phyloP scores from a whole-genome alignment of 495 filamentous ascomycete species.

The Xanthoparmelia taractica region DNA sequence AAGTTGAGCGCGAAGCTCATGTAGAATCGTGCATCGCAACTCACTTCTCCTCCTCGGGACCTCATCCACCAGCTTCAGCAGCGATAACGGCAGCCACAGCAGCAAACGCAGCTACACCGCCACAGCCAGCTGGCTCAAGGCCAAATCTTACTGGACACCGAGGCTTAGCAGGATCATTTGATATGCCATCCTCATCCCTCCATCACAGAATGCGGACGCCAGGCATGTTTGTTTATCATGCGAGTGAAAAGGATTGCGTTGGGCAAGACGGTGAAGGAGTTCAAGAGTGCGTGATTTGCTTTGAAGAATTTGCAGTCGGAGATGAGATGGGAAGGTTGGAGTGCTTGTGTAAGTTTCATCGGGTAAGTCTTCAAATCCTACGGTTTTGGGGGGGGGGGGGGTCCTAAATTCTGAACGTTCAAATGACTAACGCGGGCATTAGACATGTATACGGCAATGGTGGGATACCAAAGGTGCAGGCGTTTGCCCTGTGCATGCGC shows the following conservation, averaged over 20 bases:
- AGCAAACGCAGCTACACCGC: conserved; percentile 17
- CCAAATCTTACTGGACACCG: conserved; percentile 6
- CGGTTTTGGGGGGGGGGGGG: neutral
- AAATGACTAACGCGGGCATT: neutral
- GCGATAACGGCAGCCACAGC: conserved; percentile 21
- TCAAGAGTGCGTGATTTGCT: conserved; percentile 86
- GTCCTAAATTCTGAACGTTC: neutral
- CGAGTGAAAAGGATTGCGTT: conserved; percentile 87
- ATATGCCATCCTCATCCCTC: conserved; percentile 4
- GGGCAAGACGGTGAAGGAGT: conserved; percentile 47
- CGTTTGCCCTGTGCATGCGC: conserved; percentile 27
- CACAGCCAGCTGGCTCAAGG: conserved; percentile 19
- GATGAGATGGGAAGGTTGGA: conserved; percentile 75
- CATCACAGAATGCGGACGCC: conserved; percentile 18
- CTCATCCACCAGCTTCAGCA: conserved; percentile 19
- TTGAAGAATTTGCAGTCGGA: conserved; percentile 89
- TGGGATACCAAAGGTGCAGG: conserved; percentile 28
- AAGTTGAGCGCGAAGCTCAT: conserved; percentile 63
- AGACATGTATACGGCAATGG: conserved; percentile 28
- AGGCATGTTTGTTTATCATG: conserved; percentile 62
- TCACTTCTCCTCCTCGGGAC: conserved; percentile 30
- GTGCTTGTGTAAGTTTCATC: conserved; percentile 90
- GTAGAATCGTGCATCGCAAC: conserved; percentile 65
- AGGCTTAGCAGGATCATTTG: conserved; percentile 8
- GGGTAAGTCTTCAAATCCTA: conserved; percentile 41